Base-by-base conservation (phyloP, 495 filamentous ascomycete genomes). In the Aspergillus incahuasiensis region DNA sequence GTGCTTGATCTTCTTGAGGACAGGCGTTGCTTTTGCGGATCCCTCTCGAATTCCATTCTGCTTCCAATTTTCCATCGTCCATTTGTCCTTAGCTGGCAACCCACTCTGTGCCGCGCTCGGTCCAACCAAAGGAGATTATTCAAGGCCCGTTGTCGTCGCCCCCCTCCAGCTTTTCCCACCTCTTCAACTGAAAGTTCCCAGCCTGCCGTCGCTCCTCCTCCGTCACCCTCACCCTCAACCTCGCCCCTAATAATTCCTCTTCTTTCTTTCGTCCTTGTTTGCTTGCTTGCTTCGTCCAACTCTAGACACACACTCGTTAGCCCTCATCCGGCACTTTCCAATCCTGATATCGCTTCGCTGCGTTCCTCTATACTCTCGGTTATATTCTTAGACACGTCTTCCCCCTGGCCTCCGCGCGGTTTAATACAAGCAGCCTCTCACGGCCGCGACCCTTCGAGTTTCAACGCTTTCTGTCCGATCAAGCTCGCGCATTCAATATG, bases 361-460 rank as follows among this genome's bases (percentile, higher is more conserved):
- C 55, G 19, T 34, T 49, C 34, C 42, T 30, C 18, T 47, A 54
- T 32, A 12, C 19, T 61, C 48, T 60, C 35, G 32, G 47, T 48
- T 51, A 32, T 58, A 56, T 63, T 67, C 46, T 59, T 59, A 59
- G 20, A 46, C 47, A 51, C 58, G 48, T 48, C 19, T 65, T 62
- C 68, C 67, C 61, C 75, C 65, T 78, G 73, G 74, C 75, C 65
- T 77, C 75, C 65, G 66, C 73, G 59, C 67, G 69, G 34, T 78
- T 77, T 58, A 67, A 67, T 58, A 70, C 68, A 68, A 69, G 70
- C 71, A 74, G 75, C 73, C 68, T 75, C 55, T 67, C 71, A 50
- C 70, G 74, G 70, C 73, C 75, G 64, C 73, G 71, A 62, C 77
- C 78, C 19, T 82, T 81, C 60, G 72, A 80, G 56, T 71, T 80